Evolutionary conservation across 225 moss, liverwort and hornwort species (phyloP), one percentile per base, ranked within the genome.

Genomic region (Neckera pumila): DNA sequence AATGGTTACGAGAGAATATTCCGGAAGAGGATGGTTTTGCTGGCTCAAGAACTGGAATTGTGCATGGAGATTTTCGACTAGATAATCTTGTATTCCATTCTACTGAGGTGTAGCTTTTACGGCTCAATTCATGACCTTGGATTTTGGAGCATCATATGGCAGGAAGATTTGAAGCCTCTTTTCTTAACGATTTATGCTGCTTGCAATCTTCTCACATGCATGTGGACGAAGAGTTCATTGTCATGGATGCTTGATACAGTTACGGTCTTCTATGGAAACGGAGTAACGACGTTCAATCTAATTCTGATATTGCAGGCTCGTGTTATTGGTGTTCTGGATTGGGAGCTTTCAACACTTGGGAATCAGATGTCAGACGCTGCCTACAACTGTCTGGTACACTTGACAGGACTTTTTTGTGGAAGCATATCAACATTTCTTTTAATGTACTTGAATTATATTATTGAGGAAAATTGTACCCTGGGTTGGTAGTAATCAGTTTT

Each of bases 321-420:
- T 86, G 96, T 99, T 51, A 94, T 97, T 72, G 99, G 96, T 85
- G 95, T 99, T 42, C 66, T 99, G 81, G 99, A 99, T 89, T 99
- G 99, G 99, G 99, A 99, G 84, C 89, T 99, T 88, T 96, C 99
- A 63, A 99, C 99, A 36, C 92, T 99, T 90, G 99, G 99, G 61
- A 97, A 99, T 85, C 99, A 99, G 88, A 99, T 99, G 99, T 94
- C 96, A 72, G 99, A 99, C 82, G 90, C 93, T 88, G 99, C 96
- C 69, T 99, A 96, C 90, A 96, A 94, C 76, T 97, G 97, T 87
- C 81, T 99, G 97, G 98, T 99, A 82, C 76, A 31, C 47, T 89
- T 87, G 64, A 80, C 69, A 79, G 80, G 38, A 79, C 34, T 61
- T 89, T 76, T 43, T 17, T 54, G 79, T 86, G 40, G 59, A 86